Evolutionary conservation across 192 early-diverging fungal genomes (phyloP), one percentile per base, ranked within the genome.

Genomic region (Linnemannia schmuckeri): DNA sequence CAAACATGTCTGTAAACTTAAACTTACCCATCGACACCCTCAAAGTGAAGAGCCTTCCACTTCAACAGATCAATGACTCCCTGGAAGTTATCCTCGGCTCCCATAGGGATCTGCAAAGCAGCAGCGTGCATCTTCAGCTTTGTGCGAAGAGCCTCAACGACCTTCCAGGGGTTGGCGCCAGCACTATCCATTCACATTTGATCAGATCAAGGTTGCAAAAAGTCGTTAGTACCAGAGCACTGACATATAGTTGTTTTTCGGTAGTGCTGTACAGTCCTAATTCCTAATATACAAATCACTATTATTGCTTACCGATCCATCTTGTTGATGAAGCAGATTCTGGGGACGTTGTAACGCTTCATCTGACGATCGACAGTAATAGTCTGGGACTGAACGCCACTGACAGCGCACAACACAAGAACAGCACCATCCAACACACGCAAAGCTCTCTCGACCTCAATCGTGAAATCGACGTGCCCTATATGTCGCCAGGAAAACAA

Each of bases 21-120:
- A 15, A 75, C 89, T 46, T 93, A 94, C 88, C 98, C 98, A 66
- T 96, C 94, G 9, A 89, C 85, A 40, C 98, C 98, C 80, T 97
- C 95, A 88, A 99, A 97, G 91, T 95, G 95, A 81, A 95, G 90
- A 8, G 98, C 97, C 88, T 95, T 95, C 94, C 94, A 94, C 24
- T 93, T 86, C 57, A 99, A 90, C 41, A 99, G 82, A 89, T 99
- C 98, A 30, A 99, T 95, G 20, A 99, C 96, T 63, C 98, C 98
- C 75, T 94, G 88, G 74, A 99, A 94, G 44, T 95, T 90, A 70
- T 94, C 93, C 83, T 99, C 98, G 37, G 94, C 89, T 33, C 97
- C 98, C 78, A 99, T 97, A 35, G 96, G 95, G 46, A 96, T 93
- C 87, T 97, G 95, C 77, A 97, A 73, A 47, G 95, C 94, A 12